Evolutionary conservation across 2,329 filamentous ascomycete genomes (phyloP).

Genomic region (Beauveria scarabaeidicola): DNA sequence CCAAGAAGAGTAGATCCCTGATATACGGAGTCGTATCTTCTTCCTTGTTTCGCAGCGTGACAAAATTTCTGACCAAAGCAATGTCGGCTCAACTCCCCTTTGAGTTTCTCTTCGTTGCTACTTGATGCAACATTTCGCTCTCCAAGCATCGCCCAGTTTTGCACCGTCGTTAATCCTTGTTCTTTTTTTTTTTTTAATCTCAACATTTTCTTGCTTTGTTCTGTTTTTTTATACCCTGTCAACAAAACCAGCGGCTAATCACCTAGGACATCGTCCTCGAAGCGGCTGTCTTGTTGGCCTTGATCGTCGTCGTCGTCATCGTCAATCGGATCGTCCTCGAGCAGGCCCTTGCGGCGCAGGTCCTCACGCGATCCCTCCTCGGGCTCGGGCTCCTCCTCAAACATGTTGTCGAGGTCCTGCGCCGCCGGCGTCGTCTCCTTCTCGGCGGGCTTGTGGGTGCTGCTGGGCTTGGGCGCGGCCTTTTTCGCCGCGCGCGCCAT

Average conservation of each 20-base stretch:
- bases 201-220: background rate
- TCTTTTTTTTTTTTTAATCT: background rate
- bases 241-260: slow-evolving; percentile 25
- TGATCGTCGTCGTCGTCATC: slow-evolving; percentile 25
- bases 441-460: slow-evolving; percentile 23
- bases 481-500: slow-evolving; percentile 37
- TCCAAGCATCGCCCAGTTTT: too few species aligned
- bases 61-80: too few species aligned
- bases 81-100: too few species aligned
- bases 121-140: too few species aligned
- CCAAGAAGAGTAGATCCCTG: too few species aligned
- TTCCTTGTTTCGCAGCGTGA: too few species aligned
- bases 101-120: too few species aligned
- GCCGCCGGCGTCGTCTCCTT: slow-evolving; percentile 25
- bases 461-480: slow-evolving; percentile 16
- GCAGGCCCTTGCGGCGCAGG: slow-evolving; percentile 43
- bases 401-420: slow-evolving; percentile 22
- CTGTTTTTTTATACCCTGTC: background rate
- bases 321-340: slow-evolving; percentile 40
- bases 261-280: slow-evolving; percentile 37
- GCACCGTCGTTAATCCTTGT: too few species aligned
- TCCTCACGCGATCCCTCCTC: slow-evolving; percentile 54
- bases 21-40: too few species aligned
- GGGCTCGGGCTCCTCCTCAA: slow-evolving; percentile 40
- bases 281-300: slow-evolving; percentile 26